phyloP scores from a whole-genome alignment of 2,329 filamentous ascomycete genomes.

The Fusarium zealandicum region DNA sequence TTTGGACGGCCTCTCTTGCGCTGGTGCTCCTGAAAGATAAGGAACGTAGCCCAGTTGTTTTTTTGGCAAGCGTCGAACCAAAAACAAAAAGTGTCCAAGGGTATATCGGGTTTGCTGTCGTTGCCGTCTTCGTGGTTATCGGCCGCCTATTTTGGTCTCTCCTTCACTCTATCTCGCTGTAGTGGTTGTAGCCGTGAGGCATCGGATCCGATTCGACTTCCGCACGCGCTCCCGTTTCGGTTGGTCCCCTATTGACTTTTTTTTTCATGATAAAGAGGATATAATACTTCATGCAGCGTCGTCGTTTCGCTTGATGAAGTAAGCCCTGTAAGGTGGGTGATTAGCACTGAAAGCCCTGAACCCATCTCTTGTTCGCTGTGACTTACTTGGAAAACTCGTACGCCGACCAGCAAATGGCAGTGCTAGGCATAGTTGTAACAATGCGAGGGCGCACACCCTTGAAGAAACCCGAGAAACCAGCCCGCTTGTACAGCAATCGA shows the following conservation, averaged over 20 bases:
- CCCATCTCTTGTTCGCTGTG: no score
- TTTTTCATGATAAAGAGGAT: slow-evolving; percentile 2
- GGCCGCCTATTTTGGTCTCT: background rate
- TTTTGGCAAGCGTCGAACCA: slow-evolving; percentile 23
- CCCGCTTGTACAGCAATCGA: slow-evolving; percentile 79
- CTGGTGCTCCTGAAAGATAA: slow-evolving; percentile 6
- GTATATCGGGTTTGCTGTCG: slow-evolving; percentile 23
- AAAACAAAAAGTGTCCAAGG: slow-evolving; percentile 18
- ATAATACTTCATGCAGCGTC: slow-evolving; percentile 46
- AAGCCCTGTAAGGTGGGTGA: slow-evolving; percentile 53
- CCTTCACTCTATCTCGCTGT: slow-evolving; percentile 11
- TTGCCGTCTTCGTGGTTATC: slow-evolving; percentile 12
- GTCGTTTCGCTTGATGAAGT: slow-evolving; percentile 66
- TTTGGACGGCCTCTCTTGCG: slow-evolving; percentile 3
- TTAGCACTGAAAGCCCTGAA: slow-evolving; percentile 4
- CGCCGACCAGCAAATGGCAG: slow-evolving; percentile 96
- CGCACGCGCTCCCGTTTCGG: slow-evolving; percentile 8
- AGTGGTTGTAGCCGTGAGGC: slow-evolving; percentile 10
- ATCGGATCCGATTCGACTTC: slow-evolving; percentile 15
- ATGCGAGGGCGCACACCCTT: slow-evolving; percentile 90
- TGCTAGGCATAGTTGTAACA: slow-evolving; percentile 97
- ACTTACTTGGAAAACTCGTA: slow-evolving; percentile 74
- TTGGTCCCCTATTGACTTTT: slow-evolving; percentile 10
- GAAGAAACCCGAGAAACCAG: slow-evolving; percentile 88
- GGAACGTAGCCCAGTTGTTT: slow-evolving; percentile 1